Evolutionary conservation across 106 monocot genomes (phyloP).

Genomic region (Alisma plantagoaquatica): DNA sequence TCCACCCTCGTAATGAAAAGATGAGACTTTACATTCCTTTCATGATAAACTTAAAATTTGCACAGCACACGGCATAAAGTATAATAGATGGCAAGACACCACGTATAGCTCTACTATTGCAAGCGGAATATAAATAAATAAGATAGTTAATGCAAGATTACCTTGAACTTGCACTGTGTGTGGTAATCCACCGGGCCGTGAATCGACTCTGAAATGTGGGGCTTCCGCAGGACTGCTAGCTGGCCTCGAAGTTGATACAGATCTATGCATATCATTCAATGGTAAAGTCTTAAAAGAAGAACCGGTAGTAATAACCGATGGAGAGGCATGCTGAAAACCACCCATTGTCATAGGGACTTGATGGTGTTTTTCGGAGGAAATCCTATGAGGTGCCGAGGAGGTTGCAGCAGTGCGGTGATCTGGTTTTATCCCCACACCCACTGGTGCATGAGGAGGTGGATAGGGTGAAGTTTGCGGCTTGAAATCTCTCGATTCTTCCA

Average conservation of each 20-base stretch:
- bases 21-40: too few relatives aligned
- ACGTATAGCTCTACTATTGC: too few relatives aligned
- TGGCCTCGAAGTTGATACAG: conserved; percentile 15
- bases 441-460: conserved; percentile 14
- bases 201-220: conserved; percentile 26
- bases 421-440: conserved; percentile 3
- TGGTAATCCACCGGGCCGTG: conserved; percentile 16
- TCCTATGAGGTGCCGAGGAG: conserved; percentile 34
- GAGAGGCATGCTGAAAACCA: conserved; percentile 23
- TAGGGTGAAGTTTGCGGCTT: conserved; percentile 11
- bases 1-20: too few relatives aligned
- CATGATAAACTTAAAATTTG: too few relatives aligned
- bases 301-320: conserved; percentile 17
- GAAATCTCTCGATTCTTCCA: conserved; percentile 42
- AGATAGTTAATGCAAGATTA: neutral
- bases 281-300: conserved; percentile 19
- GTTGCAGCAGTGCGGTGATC: conserved; percentile 22
- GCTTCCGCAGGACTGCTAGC: conserved; percentile 9
- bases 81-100: too few relatives aligned
- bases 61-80: too few relatives aligned
- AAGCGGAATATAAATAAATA: neutral
- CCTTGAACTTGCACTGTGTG: conserved; percentile 26
- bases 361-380: conserved; percentile 24
- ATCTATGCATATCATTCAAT: conserved; percentile 9
- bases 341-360: conserved; percentile 18